These are phyloP conservation scores for Fusarium nodosum DNA, from an alignment of 2,329 filamentous ascomycete genomes.

Conservation along the genomic window DNA sequence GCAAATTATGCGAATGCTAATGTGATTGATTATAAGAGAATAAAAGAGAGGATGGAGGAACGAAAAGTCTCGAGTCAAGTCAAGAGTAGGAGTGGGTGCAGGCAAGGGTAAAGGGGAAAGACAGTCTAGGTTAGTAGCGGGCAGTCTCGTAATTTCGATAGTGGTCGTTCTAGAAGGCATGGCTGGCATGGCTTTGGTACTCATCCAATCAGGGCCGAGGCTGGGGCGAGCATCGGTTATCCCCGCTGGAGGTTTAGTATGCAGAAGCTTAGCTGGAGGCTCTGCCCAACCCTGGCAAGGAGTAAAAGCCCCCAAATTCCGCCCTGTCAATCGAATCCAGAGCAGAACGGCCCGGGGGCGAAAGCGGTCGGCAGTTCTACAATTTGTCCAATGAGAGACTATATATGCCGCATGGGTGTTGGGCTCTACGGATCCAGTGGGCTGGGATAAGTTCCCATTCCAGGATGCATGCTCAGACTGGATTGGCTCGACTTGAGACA, in stretches of 20 bases:
- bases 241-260: constrained; percentile 20
- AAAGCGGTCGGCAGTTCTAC: constrained; percentile 24
- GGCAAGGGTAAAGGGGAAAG: constrained; percentile 39
- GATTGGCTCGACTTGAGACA: constrained; percentile 32
- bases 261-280: constrained; percentile 36
- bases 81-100: constrained; percentile 23
- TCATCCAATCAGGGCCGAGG: constrained; percentile 6
- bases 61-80: constrained; percentile 25
- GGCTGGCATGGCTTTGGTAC: constrained; percentile 13
- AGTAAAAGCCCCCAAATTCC: constrained; percentile 23
- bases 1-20: constrained; percentile 4
- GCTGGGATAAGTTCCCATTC: constrained; percentile 38
- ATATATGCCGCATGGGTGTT: constrained; percentile 7
- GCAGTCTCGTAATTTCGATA: constrained; percentile 11
- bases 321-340: constrained; percentile 21
- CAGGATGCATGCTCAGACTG: constrained; percentile 26
- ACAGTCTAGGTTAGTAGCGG: neutral
- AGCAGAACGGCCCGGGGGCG: constrained; percentile 14
- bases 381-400: constrained; percentile 17
- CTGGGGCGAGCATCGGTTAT: constrained; percentile 3
- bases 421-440: neutral
- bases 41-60: constrained; percentile 28
- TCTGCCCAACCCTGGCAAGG: constrained; percentile 9
- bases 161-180: constrained; percentile 35
- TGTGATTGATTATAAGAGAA: constrained; percentile 3